A percentile compares a stretch with the other conserved stretches of the same genome.
These are phyloP conservation scores for Henckelia pumila DNA, from an alignment of 257 asterid genomes.

Conservation along the genomic window DNA sequence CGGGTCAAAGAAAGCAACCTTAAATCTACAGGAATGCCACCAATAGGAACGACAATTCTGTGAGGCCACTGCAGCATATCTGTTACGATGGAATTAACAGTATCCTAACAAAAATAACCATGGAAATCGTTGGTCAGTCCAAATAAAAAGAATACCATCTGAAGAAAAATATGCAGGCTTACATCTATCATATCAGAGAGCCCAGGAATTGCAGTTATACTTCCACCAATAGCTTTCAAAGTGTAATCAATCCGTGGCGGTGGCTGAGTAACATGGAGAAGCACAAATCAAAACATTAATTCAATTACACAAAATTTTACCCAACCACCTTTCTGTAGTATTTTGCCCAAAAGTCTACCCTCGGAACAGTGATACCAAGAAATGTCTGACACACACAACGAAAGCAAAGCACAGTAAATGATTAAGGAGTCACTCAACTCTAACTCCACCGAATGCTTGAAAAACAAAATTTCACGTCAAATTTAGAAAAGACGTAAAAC, in stretches of 20 bases:
- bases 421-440: neutral
- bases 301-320: neutral
- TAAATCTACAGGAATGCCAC: slow-evolving; percentile 74
- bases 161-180: slow-evolving; percentile 31
- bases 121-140: slow-evolving; percentile 29
- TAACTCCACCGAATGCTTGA: neutral
- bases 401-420: neutral
- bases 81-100: slow-evolving; percentile 72
- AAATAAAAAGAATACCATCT: slow-evolving; percentile 10
- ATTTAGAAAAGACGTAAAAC: neutral
- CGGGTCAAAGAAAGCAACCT: slow-evolving; percentile 45
- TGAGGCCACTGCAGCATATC: slow-evolving; percentile 99
- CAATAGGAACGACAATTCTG: slow-evolving; percentile 96
- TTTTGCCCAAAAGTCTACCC: neutral
- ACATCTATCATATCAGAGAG: slow-evolving; percentile 96
- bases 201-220: slow-evolving; percentile 96
- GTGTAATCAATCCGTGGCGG: slow-evolving; percentile 90
- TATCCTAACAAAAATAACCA: slow-evolving; percentile 53
- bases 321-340: neutral
- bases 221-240: slow-evolving; percentile 95
- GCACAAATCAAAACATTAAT: slow-evolving; percentile 15
- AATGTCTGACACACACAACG: neutral
- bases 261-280: slow-evolving; percentile 58
- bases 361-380: neutral
- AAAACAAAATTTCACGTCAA: neutral